phyloP scores from a whole-genome alignment of 116 monocot genomes.

The Zostera marina region DNA sequence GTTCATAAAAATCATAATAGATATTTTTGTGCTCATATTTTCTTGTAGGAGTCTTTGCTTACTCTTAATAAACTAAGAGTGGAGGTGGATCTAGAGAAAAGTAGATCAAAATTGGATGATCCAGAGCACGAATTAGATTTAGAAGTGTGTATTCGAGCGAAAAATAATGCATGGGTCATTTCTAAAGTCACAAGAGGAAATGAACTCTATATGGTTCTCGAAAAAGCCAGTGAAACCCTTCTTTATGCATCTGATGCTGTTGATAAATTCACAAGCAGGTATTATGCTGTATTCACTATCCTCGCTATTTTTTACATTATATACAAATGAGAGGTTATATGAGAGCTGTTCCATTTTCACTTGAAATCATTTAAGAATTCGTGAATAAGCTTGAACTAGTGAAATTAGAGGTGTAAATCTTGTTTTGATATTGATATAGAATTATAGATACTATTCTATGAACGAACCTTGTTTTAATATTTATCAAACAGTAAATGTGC shows the following conservation, averaged over 20 bases:
- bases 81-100: constrained; percentile 82
- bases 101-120: constrained; percentile 29
- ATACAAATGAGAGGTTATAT: not conserved
- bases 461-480: no score
- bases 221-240: constrained; percentile 88
- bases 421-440: no score
- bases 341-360: not conserved
- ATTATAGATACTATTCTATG: no score
- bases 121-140: constrained; percentile 51
- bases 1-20: no score
- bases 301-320: not conserved
- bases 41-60: constrained; percentile 69
- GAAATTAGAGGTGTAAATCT: no score
- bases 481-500: no score
- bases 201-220: constrained; percentile 87
- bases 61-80: constrained; percentile 69
- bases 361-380: not conserved
- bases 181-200: constrained; percentile 63
- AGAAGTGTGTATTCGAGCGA: constrained; percentile 77
- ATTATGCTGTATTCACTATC: not conserved
- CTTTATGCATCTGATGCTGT: constrained; percentile 84
- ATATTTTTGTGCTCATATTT: not conserved
- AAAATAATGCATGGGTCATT: constrained; percentile 93
- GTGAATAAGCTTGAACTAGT: no score
- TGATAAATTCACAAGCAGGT: constrained; percentile 94